These are phyloP conservation scores for Ceratobasidium sp. DNA, from an alignment of 1,284 basidiomycete genomes.

Conservation along the genomic window DNA sequence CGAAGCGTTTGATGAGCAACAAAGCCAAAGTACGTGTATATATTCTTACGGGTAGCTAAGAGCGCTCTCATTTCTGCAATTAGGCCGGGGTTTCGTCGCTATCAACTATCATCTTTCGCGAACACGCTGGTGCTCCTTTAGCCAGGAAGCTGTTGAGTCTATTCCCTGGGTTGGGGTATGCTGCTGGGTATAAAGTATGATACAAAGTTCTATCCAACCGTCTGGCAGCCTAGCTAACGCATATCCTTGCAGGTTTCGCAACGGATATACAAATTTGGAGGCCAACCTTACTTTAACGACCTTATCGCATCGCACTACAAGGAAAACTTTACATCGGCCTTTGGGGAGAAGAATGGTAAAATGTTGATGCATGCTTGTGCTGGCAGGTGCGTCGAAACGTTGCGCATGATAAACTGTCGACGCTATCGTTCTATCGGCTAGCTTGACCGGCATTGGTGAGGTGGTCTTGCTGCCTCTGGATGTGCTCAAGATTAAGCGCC, in stretches of 20 bases:
- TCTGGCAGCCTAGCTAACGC: not conserved
- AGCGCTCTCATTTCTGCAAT: slow-evolving; percentile 2
- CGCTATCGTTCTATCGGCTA: slow-evolving; percentile 54
- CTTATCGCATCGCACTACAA: slow-evolving; percentile 85
- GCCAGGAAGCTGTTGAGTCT: slow-evolving; percentile 87
- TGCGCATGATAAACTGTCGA: not conserved
- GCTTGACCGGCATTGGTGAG: slow-evolving; percentile 96
- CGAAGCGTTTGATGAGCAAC: slow-evolving; percentile 98
- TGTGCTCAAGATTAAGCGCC: slow-evolving; percentile 98
- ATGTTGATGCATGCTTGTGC: slow-evolving; percentile 96
- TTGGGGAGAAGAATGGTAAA: slow-evolving; percentile 97
- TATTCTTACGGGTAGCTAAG: too few relatives aligned
- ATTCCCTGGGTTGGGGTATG: slow-evolving; percentile 98
- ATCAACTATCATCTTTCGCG: slow-evolving; percentile 88
- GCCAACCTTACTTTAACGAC: slow-evolving; percentile 98
- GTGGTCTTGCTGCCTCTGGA: slow-evolving; percentile 96
- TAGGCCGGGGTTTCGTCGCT: slow-evolving; percentile 76
- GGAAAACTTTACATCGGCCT: slow-evolving; percentile 80
- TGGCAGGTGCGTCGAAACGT: slow-evolving; percentile 75
- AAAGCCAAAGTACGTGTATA: slow-evolving; percentile 73
- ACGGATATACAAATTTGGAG: slow-evolving; percentile 98
- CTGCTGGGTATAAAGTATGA: slow-evolving; percentile 90
- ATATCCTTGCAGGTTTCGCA: slow-evolving; percentile 70
- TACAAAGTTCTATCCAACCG: not conserved
- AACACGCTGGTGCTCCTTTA: slow-evolving; percentile 80